phyloP scores from a whole-genome alignment of 148 eudicot genomes.

The Cornus suecica region DNA sequence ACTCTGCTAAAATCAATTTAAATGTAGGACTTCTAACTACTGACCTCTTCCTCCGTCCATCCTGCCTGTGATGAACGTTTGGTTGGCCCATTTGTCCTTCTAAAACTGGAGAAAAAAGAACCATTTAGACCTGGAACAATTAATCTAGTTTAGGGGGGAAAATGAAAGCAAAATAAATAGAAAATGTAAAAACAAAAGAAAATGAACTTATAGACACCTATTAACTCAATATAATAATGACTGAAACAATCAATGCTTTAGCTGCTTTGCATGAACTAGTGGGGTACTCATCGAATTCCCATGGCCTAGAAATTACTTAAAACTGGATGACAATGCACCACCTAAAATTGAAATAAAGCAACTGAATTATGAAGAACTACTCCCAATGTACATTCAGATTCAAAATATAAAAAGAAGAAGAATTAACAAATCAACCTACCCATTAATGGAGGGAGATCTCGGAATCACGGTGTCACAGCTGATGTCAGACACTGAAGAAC shows the following conservation, averaged over 20 bases:
- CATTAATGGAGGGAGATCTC: conserved; percentile 21
- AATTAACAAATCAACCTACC: conserved; percentile 22
- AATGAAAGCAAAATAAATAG: not conserved
- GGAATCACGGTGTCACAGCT: conserved; percentile 34
- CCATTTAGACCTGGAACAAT: not conserved
- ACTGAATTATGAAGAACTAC: not conserved
- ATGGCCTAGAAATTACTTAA: not conserved
- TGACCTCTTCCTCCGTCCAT: conserved; percentile 89
- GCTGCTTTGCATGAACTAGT: not conserved
- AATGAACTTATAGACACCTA: not conserved
- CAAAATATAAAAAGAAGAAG: not conserved
- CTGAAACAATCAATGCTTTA: not conserved
- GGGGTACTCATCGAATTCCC: not conserved
- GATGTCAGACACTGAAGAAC: conserved; percentile 36
- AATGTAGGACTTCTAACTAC: conserved; percentile 9
- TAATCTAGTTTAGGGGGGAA: not conserved
- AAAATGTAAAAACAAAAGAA: not conserved
- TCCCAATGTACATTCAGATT: too few species aligned
- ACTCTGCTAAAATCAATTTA: not conserved
- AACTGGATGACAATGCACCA: not conserved
- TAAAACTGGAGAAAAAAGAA: conserved; percentile 14
- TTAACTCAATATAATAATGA: too few species aligned
- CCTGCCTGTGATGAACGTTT: conserved; percentile 77
- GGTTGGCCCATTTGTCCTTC: conserved; percentile 39
- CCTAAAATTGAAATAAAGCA: not conserved